Evolutionary conservation across 1,139 yeast genomes (phyloP), one percentile per base, ranked within the genome.

Genomic region (Kodamaea alishanica): DNA sequence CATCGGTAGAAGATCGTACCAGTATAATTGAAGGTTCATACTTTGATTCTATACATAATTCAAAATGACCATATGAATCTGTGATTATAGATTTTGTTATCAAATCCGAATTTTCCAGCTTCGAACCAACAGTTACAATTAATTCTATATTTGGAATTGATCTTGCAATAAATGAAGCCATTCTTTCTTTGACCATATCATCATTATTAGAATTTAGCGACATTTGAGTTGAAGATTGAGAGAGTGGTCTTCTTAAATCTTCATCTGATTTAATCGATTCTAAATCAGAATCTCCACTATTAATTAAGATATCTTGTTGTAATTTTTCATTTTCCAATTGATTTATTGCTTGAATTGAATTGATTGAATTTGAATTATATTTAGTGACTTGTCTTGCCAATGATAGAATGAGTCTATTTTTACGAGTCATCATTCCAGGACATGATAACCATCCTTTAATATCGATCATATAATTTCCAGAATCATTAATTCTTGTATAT

Each of bases 391-490:
- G 88, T 48, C 79, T 79, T 2, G 90, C 86, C 28, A 89, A 65
- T 1, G 89, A 74, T 29, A 84, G 56, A 26, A 88, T 67, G 38
- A 89, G 60, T 46, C 82, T 65, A 55, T 88, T 85, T 53, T 84
- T 85, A 35, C 95, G 67, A 25, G 79, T 75, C 70, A 81, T 74
- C 7, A 73, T 68, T 1, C 92, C 94, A 0, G 89, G 89, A 32
- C 86, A 70, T 42, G 73, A 78, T 7, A 87, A 70, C 75, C 84
- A 77, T 3, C 96, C 96, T 34, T 85, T 74, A 2, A 88, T 77
- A 37, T 81, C 79, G 1, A 89, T 81, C 35, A 73, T 69, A 54
- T 64, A 80, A 6, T 47, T 43, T 20, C 51, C 53, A 6, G 56
- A 58, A 0, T 50, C 49, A 12, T 56, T 43, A 5, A 47, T 50